Base-by-base conservation (phyloP, 768 basidiomycete genomes). In the Symmetrospora coprosmae region DNA sequence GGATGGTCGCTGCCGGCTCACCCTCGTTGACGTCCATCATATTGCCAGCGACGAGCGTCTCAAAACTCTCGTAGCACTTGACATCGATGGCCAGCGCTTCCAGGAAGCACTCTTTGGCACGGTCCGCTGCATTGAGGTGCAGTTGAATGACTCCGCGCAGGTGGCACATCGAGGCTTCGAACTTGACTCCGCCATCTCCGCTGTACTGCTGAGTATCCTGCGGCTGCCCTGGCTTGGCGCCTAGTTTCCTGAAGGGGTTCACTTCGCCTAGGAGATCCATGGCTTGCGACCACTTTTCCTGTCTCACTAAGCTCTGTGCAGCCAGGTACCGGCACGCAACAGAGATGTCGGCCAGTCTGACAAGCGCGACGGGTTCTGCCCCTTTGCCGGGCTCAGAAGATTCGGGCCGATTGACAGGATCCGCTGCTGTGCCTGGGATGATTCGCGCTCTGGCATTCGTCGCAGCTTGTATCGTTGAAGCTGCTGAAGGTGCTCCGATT, bases 11-110 rank as follows among this genome's bases (percentile, higher is more conserved):
- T 5, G 48, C 35, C 46, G 17, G 17, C 72, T 50, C 40, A 87
- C 92, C 92, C 81, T 99, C 94, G 61, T 88, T 84, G 0, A 86
- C 82, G 11, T 85, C 82, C 86, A 99, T 87, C 88, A 97, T 92
- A 71, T 91, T 87, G 1, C 88, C 86, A 19, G 81, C 83, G 27
- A 96, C 76, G 9, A 99, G 78, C 63, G 89, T 85, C 62, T 86
- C 83, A 69, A 94, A 96, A 1, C 89, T 84, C 65, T 97, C 94
- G 67, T 88, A 97, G 72, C 92, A 97, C 73, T 94, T 94, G 33
- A 96, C 87, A 66, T 99, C 94, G 21, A 96, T 77, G 1, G 85
- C 80, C 21, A 99, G 78, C 1, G 94, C 91, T 69, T 99, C 92
- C 82, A 94, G 84, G 69, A 96, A 94, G 66, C 87, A 88, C 50